A percentile compares a stretch with the other conserved stretches of the same genome.
These are phyloP conservation scores for Arctium lappa DNA, from an alignment of 129 eudicot species.

Conservation along the genomic window DNA sequence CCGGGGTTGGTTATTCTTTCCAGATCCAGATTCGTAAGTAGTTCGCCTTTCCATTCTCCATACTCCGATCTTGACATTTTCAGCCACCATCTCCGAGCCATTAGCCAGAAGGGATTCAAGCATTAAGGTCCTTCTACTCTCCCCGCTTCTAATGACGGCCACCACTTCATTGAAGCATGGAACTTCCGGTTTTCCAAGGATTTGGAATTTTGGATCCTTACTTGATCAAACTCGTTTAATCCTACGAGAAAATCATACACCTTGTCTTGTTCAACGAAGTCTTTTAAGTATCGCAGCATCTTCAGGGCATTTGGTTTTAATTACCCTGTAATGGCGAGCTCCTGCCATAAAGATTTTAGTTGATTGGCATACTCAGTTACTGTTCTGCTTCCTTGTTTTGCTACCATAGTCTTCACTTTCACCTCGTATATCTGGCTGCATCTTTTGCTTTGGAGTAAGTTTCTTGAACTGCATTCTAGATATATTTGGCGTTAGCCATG, in stretches of 20 bases:
- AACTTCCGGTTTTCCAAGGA: background rate
- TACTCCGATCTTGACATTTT: background rate
- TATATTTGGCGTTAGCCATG: slow-evolving; percentile 10
- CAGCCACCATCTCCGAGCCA: background rate
- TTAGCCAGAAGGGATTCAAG: background rate
- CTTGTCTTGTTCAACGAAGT: background rate
- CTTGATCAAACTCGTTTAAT: background rate
- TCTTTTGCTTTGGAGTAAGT: slow-evolving; percentile 3
- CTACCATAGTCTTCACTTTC: background rate
- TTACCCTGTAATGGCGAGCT: background rate
- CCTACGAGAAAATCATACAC: background rate
- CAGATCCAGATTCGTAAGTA: background rate
- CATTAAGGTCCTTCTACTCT: background rate
- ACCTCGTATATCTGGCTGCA: slow-evolving; percentile 2
- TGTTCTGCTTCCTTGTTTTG: background rate
- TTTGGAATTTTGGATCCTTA: background rate
- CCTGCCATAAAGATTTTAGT: background rate
- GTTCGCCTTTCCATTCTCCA: background rate
- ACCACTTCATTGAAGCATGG: background rate
- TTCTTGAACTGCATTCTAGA: background rate
- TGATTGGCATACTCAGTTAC: background rate
- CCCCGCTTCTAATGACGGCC: background rate
- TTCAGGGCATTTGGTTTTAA: background rate
- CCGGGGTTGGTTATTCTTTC: background rate
- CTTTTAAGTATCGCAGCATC: background rate